Base-by-base conservation (phyloP, 2,329 filamentous ascomycete species). In the Penicillium janthinellum region DNA sequence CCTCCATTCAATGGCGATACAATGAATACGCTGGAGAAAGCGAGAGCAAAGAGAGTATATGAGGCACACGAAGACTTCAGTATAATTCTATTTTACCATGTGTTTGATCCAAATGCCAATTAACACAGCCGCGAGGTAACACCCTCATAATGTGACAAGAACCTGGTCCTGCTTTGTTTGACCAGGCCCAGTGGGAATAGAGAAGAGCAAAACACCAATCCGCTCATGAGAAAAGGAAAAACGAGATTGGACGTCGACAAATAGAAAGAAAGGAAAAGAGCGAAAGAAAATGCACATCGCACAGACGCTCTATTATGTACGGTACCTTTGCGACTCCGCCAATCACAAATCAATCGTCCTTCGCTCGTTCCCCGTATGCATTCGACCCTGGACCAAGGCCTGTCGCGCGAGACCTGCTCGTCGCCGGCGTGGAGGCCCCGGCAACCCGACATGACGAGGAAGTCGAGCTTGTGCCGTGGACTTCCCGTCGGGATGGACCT, bases 361-460 rank as follows among this genome's bases (percentile, higher is more conserved):
- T 75, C 15, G 34, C 56, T 41, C 71, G 66, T 14, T 70, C 69
- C 7, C 60, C 60, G 42, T 63, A 62, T 25, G 50, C 42, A 15
- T 34, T 58, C n/a, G 60, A 61, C 8, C 56, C 54, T 2, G 60
- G 65, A 10, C 58, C 65, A 45, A 62, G 58, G 42, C 51, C 66
- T 54, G 64, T 60, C 51, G 68, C 61, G 64, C 71, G 73, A 75
- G 73, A 69, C 73, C 73, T 68, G 73, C 73, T 75, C 71, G 71
- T 70, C 54, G 68, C 54, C 35, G 65, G 66, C 47, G 62, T 62
- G 15, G 72, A 69, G 50, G 71, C 39, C 61, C 54, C 64, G 67
- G 45, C 62, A 56, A 47, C 66, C 31, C 68, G 69, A 50, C 58
- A 63, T 15, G 67, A 66, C 6, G 62, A 72, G 58, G 70, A 66